Evolutionary conservation across 2,329 filamentous ascomycete species (phyloP).

Genomic region (Cladorrhinum sp.): DNA sequence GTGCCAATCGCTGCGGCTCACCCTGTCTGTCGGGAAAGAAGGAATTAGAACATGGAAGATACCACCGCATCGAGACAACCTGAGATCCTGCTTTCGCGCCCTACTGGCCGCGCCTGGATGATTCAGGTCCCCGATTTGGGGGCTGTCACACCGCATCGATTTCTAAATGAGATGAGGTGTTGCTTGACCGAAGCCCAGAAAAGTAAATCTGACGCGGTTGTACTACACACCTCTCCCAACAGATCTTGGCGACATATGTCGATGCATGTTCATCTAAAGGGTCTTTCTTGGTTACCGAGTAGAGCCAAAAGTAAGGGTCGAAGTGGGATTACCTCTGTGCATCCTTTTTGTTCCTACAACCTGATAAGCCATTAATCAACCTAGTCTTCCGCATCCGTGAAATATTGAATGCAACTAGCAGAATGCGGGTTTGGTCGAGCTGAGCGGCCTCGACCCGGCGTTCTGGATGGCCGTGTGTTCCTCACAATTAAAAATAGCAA

Average conservation of each 20-base stretch:
- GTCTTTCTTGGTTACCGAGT: too few relatives aligned
- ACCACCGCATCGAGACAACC: neutral
- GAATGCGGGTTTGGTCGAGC: neutral
- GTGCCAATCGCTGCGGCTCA: neutral
- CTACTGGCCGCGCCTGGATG: neutral
- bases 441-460: slow-evolving; percentile 8
- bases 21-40: neutral
- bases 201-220: neutral
- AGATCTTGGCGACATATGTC: too few relatives aligned
- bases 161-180: neutral
- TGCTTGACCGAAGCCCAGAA: neutral
- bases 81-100: too few relatives aligned
- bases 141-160: neutral
- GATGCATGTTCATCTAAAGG: neutral
- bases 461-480: slow-evolving; percentile 7
- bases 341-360: neutral
- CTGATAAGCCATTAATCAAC: too few relatives aligned
- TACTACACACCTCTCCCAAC: neutral
- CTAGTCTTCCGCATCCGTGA: too few relatives aligned
- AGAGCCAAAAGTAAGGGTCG: neutral
- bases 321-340: neutral
- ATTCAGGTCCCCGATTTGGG: neutral
- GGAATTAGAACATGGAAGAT: neutral
- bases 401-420: neutral
- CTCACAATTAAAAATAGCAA: slow-evolving; percentile 14